These are phyloP conservation scores for Amanita molliuscula DNA, from an alignment of 768 basidiomycete species.

Conservation along the genomic window DNA sequence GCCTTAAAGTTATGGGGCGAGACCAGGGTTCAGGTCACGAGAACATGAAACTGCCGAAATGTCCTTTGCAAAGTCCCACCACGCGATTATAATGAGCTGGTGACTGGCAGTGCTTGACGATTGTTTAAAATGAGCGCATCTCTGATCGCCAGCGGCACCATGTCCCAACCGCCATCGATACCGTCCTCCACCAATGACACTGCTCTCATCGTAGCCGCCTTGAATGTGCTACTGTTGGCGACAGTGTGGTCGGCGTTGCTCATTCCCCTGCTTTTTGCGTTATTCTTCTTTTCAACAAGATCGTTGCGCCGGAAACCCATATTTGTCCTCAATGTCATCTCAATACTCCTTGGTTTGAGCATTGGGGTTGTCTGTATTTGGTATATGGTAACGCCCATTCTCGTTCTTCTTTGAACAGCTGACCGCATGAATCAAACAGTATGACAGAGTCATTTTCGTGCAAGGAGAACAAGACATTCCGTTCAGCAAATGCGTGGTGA, in stretches of 20 bases:
- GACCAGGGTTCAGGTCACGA: too few species aligned
- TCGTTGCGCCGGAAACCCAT: background rate
- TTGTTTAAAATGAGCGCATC: too few species aligned
- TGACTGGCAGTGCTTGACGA: too few species aligned
- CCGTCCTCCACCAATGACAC: too few species aligned
- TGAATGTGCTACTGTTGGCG: background rate
- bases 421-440: background rate
- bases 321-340: background rate
- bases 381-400: background rate
- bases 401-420: background rate
- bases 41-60: too few species aligned
- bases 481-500: background rate
- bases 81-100: too few species aligned
- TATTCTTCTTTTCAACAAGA: slow-evolving; percentile 2
- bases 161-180: too few species aligned
- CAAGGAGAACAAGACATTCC: background rate
- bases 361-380: background rate
- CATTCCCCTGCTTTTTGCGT: background rate
- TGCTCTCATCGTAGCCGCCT: too few species aligned
- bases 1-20: too few species aligned
- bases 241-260: slow-evolving; percentile 2
- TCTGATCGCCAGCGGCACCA: too few species aligned
- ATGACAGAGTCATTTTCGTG: background rate
- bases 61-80: too few species aligned
- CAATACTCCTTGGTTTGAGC: background rate